These are phyloP conservation scores for Gossypium raimondii DNA, from an alignment of 345 rosid genomes.

Conservation along the genomic window DNA sequence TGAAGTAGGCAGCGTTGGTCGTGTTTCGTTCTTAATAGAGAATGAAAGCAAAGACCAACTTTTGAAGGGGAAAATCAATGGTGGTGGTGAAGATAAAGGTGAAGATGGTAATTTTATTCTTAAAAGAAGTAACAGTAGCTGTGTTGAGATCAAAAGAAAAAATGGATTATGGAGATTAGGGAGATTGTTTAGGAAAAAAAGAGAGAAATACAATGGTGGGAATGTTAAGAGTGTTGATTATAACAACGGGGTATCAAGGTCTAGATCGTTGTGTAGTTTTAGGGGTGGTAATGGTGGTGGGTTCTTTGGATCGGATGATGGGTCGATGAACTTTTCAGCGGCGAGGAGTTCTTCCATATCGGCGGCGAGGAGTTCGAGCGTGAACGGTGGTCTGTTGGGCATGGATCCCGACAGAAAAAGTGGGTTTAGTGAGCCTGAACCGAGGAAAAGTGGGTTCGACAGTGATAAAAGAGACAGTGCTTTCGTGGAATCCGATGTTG, in stretches of 20 bases:
- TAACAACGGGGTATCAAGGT: conserved; percentile 66
- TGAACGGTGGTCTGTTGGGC: conserved; percentile 45
- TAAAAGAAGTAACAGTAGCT: conserved; percentile 78
- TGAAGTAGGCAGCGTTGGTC: conserved; percentile 64
- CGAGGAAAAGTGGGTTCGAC: conserved; percentile 41
- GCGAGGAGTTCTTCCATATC: conserved; percentile 50
- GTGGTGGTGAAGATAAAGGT: conserved; percentile 22
- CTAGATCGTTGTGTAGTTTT: conserved; percentile 57
- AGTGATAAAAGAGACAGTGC: conserved; percentile 34
- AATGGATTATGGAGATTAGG: conserved; percentile 71
- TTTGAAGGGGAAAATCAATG: conserved; percentile 28
- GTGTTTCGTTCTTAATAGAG: conserved; percentile 78
- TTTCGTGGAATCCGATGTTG: conserved; percentile 27
- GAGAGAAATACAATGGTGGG: conserved; percentile 41
- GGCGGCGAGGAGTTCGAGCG: conserved; percentile 82
- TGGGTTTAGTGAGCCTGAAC: conserved; percentile 64
- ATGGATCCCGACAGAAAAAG: conserved; percentile 77
- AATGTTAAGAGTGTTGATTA: conserved; percentile 75
- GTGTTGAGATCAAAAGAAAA: conserved; percentile 78
- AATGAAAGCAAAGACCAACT: conserved; percentile 41
- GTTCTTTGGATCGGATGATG: conserved; percentile 63
- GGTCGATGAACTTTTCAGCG: conserved; percentile 45
- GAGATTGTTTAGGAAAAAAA: conserved; percentile 63
- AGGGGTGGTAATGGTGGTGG: not conserved
- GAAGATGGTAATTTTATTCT: conserved; percentile 49